phyloP scores from a whole-genome alignment of 2,329 filamentous ascomycete genomes.

The Penicillium sp. region DNA sequence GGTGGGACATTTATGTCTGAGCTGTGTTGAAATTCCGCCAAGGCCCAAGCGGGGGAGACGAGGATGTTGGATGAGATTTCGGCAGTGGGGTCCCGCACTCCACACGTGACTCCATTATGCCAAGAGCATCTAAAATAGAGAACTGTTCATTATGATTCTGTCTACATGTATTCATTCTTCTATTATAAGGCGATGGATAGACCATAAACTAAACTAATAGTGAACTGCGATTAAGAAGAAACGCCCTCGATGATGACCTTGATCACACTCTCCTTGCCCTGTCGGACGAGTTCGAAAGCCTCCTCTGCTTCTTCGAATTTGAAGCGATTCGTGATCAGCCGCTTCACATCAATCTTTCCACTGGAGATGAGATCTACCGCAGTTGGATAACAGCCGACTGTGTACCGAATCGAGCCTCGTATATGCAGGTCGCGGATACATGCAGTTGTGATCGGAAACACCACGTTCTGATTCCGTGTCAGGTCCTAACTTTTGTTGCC shows the following conservation, averaged over 20 bases:
- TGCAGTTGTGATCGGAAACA: constrained; percentile 56
- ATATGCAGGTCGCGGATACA: constrained; percentile 55
- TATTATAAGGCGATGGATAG: too few species aligned
- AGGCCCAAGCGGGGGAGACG: not conserved
- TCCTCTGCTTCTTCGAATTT: constrained; percentile 53
- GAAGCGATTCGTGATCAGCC: constrained; percentile 46
- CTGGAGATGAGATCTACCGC: constrained; percentile 56
- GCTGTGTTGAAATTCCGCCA: not conserved
- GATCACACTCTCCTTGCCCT: constrained; percentile 43
- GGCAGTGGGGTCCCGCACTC: not conserved
- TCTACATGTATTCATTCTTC: too few species aligned
- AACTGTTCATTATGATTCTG: too few species aligned
- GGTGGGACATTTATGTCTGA: not conserved
- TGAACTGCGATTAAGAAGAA: constrained; percentile 20
- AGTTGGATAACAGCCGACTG: constrained; percentile 53
- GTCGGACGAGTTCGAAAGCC: constrained; percentile 53
- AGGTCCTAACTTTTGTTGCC: not conserved
- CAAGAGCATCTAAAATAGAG: too few species aligned
- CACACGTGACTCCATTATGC: not conserved
- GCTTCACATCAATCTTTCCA: constrained; percentile 48
- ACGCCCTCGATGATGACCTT: constrained; percentile 53
- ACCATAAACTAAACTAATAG: too few species aligned
- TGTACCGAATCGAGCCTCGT: constrained; percentile 58
- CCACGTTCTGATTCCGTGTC: constrained; percentile 43
- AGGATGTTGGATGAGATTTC: not conserved